phyloP scores from a whole-genome alignment of 202 grass and related monocot genomes.

The Bolboschoenoplectus hybrid region DNA sequence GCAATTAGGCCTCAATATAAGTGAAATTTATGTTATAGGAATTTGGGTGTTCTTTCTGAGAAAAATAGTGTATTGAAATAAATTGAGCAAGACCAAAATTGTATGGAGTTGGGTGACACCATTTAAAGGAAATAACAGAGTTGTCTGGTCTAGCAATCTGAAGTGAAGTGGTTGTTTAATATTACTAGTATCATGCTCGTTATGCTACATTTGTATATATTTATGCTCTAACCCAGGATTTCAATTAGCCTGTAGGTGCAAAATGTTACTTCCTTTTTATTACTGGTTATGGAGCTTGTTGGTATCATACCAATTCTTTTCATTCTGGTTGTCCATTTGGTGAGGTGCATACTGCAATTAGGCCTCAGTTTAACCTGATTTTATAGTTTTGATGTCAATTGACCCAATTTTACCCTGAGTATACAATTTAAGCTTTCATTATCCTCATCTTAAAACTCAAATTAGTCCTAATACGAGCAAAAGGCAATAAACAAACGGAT shows the following conservation, averaged over 20 bases:
- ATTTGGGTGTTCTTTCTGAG: neutral
- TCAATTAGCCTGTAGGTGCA: neutral
- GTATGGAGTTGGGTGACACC: neutral
- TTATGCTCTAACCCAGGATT: neutral
- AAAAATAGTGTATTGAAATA: neutral
- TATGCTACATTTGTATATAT: neutral
- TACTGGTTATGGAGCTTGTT: neutral
- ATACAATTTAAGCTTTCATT: neutral
- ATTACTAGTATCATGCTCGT: neutral
- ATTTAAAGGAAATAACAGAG: neutral
- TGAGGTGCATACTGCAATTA: constrained; percentile 4
- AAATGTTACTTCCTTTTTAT: neutral
- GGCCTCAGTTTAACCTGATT: neutral
- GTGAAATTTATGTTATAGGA: neutral
- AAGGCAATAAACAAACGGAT: neutral
- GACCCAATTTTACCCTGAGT: neutral
- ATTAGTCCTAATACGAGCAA: neutral
- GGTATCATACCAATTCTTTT: neutral
- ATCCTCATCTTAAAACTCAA: neutral
- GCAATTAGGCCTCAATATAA: neutral
- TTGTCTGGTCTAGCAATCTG: constrained; percentile 4
- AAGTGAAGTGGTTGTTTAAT: neutral
- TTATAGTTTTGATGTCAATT: neutral
- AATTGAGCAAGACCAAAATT: neutral
- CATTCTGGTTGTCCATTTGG: neutral